Evolutionary conservation across 768 basidiomycete species (phyloP), one percentile per base, ranked within the genome.

Genomic region (Gymnopilus junonius): DNA sequence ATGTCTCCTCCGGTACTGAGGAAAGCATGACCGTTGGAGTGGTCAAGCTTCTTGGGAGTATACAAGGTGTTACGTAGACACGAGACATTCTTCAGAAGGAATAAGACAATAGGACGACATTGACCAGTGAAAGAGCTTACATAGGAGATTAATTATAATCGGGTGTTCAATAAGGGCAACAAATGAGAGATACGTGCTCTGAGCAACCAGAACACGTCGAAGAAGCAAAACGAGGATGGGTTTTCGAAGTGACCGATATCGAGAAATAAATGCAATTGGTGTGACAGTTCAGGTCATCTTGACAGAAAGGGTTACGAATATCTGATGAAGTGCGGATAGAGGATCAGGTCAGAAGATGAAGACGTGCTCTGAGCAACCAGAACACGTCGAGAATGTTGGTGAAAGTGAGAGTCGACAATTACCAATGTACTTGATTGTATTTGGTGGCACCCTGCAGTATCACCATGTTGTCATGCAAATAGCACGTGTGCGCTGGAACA

Each of bases 1-100:
- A 46, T 29, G 29, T 23, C 20, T n/a, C 58, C 58, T 15, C 23
- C 43, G 27, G 25, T 42, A 25, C 45, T 46, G 1, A 59, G 15
- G 34, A 59, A 59, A 35, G 58, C 58, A 59, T 35, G 58, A 14
- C 58, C 58, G 21, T 11, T 12, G 51, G 51, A 54, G 15, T 54
- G 25, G 51, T 54, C 12, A 20, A 45, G 42, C 17, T 45, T 8
- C 17, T 45, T 45, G 15, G 42, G 42, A n/a, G 42, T 45, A 23
- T 45, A 45, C 15, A 45, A 8, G 17, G 8, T 45, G 42, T 23
- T 23, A 10, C 21, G 21, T 45, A 45, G 42, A 23, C 42, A 45
- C 8, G 21, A 7, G 42, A 45, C 42, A 45, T 45, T 45, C n/a
- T 45, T 17, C 12, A 23, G n/a, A 45, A 45, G n/a, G n/a, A 17